These are phyloP conservation scores for Allomyces javanicus DNA, from an alignment of 192 early-diverging fungal species.

Conservation along the genomic window DNA sequence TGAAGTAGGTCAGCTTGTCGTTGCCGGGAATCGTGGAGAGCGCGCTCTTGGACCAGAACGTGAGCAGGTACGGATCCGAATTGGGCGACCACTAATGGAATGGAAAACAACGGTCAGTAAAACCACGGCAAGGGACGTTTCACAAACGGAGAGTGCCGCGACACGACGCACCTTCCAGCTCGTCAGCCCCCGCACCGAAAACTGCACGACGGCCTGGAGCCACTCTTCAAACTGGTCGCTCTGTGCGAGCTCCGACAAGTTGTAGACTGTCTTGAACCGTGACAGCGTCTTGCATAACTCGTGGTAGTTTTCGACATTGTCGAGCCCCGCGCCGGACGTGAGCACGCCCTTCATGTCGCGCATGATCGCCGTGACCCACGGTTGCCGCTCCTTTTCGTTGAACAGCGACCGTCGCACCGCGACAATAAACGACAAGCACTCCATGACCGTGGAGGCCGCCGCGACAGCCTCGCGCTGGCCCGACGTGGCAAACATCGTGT, in stretches of 20 bases:
- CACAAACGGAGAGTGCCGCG: not conserved
- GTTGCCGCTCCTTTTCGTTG: conserved; percentile 46
- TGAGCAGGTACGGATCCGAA: conserved; percentile 50
- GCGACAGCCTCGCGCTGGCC: not conserved
- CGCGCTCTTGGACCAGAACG: conserved; percentile 73
- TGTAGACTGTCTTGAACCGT: conserved; percentile 62
- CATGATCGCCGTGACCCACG: conserved; percentile 49
- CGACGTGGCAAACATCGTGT: conserved; percentile 34
- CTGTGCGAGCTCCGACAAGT: conserved; percentile 59
- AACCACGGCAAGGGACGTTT: not conserved
- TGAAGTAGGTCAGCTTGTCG: conserved; percentile 7
- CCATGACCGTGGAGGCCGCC: conserved; percentile 44
- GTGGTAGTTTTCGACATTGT: conserved; percentile 62
- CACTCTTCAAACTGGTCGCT: not conserved
- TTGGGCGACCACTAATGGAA: conserved; percentile 40
- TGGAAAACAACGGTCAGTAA: not conserved
- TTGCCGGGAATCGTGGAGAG: conserved; percentile 10
- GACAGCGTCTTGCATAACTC: conserved; percentile 67
- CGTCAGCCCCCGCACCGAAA: not conserved
- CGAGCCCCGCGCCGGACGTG: conserved; percentile 29
- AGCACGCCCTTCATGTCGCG: conserved; percentile 49
- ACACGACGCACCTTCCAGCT: too few species aligned
- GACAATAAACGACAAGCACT: conserved; percentile 55
- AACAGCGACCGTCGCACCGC: conserved; percentile 72
- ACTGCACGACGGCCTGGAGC: not conserved